phyloP scores from a whole-genome alignment of 345 rosid genomes.

The Erucastrum elatum region DNA sequence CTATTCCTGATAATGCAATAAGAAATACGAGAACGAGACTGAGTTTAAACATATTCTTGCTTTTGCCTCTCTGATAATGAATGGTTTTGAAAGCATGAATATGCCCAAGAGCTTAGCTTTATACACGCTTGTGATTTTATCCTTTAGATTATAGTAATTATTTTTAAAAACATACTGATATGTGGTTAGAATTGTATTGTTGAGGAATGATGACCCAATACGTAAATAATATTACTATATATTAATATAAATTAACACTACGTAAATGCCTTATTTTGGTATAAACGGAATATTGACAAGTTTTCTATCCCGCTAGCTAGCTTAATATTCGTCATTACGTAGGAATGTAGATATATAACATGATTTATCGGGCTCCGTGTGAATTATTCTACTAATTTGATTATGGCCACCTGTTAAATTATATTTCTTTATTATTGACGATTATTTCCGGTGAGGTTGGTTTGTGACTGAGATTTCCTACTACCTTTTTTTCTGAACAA shows the following conservation, averaged over 20 bases:
- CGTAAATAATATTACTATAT: neutral
- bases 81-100: slow-evolving; percentile 16
- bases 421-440: neutral
- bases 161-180: no score
- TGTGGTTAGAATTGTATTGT: slow-evolving; percentile 1
- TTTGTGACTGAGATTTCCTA: neutral
- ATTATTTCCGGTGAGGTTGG: neutral
- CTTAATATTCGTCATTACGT: slow-evolving; percentile 10
- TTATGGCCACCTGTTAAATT: neutral
- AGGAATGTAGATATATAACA: slow-evolving; percentile 5
- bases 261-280: slow-evolving; percentile 25
- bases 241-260: neutral
- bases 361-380: neutral
- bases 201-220: neutral
- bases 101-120: slow-evolving; percentile 25
- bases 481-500: neutral
- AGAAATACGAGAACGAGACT: slow-evolving; percentile 13
- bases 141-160: no score
- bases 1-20: slow-evolving; percentile 8
- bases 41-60: slow-evolving; percentile 18
- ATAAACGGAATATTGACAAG: slow-evolving; percentile 16
- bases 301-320: slow-evolving; percentile 1
- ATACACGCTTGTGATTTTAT: slow-evolving; percentile 9
- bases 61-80: neutral
- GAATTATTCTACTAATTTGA: neutral